These are phyloP conservation scores for Zoysia pacifica DNA, from an alignment of 176 grass and related monocot genomes.

Conservation along the genomic window DNA sequence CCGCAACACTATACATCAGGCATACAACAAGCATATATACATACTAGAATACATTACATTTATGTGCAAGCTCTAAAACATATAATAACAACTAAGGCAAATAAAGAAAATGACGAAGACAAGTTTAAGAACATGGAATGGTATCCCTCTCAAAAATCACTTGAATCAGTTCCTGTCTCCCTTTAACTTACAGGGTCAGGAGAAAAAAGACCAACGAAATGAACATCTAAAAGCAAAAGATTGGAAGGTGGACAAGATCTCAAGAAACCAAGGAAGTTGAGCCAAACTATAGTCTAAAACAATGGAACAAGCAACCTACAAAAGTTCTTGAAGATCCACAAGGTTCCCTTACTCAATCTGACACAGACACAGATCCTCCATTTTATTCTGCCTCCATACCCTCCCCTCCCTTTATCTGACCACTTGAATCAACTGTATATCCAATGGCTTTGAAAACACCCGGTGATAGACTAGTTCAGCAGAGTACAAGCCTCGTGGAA, in stretches of 20 bases:
- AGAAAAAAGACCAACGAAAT: constrained; percentile 14
- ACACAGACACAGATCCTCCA: constrained; percentile 25
- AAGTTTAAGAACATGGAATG: constrained; percentile 25
- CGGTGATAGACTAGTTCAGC: constrained; percentile 46
- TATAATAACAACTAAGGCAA: constrained; percentile 9
- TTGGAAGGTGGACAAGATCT: neutral
- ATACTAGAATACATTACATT: constrained; percentile 9
- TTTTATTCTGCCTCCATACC: constrained; percentile 32
- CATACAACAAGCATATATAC: constrained; percentile 25
- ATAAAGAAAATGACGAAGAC: neutral
- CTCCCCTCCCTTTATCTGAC: constrained; percentile 26
- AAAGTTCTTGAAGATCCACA: constrained; percentile 38
- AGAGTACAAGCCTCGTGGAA: constrained; percentile 56
- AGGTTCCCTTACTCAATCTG: constrained; percentile 31
- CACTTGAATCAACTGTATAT: constrained; percentile 45
- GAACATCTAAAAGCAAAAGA: constrained; percentile 13
- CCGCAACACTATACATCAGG: neutral
- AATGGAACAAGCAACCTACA: constrained; percentile 29
- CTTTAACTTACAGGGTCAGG: constrained; percentile 5
- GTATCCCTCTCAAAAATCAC: neutral
- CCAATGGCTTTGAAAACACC: constrained; percentile 54
- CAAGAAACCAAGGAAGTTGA: constrained; percentile 27
- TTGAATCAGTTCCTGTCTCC: constrained; percentile 1
- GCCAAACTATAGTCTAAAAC: constrained; percentile 12
- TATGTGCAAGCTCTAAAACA: neutral